These are phyloP conservation scores for Entomortierella beljakovae DNA, from an alignment of 192 early-diverging fungal species.

Conservation along the genomic window DNA sequence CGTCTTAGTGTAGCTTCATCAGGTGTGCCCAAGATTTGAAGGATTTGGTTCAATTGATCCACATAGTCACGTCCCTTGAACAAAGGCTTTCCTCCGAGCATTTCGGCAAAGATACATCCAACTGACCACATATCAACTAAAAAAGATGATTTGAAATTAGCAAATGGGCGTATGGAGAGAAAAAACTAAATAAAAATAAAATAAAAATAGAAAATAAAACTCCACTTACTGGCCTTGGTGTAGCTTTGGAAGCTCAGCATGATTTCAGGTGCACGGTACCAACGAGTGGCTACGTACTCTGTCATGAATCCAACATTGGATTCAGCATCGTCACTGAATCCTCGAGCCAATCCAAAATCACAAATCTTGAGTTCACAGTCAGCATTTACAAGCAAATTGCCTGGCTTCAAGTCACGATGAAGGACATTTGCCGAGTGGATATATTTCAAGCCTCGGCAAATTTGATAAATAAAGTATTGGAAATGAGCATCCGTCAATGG, in stretches of 20 bases:
- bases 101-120: constrained; percentile 99
- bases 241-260: constrained; percentile 98
- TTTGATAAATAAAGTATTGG: constrained; percentile 99
- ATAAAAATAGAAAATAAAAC: background rate
- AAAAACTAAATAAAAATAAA: constrained; percentile 11
- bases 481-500: constrained; percentile 96
- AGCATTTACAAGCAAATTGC: constrained; percentile 96
- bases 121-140: constrained; percentile 97
- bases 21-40: constrained; percentile 95
- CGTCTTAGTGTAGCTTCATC: constrained; percentile 87
- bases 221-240: constrained; percentile 91
- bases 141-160: background rate
- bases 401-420: constrained; percentile 97
- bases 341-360: constrained; percentile 98
- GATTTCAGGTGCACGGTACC: constrained; percentile 99
- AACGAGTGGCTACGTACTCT: constrained; percentile 99
- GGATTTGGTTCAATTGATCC: constrained; percentile 98
- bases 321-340: constrained; percentile 84
- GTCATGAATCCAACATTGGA: constrained; percentile 96
- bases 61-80: constrained; percentile 99
- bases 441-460: constrained; percentile 97
- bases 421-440: constrained; percentile 98
- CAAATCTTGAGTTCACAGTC: constrained; percentile 99
- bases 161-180: background rate
- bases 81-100: constrained; percentile 91